Evolutionary conservation across 2,329 filamentous ascomycete genomes (phyloP), one percentile per base, ranked within the genome.

Genomic region (Aspergillus novofumigatus): DNA sequence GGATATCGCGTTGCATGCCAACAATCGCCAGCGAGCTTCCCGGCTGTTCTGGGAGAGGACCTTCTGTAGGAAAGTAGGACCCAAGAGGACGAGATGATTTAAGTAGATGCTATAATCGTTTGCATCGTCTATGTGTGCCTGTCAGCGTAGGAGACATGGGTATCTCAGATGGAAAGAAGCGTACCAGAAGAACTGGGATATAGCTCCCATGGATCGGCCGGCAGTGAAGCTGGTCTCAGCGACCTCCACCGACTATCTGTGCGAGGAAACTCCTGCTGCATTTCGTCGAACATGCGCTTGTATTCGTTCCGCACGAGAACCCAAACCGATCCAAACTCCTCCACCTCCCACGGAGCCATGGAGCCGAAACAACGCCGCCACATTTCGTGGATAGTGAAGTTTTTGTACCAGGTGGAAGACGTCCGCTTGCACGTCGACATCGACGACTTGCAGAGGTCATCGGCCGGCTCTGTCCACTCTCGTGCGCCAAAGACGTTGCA

Each of bases 71-170:
- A 62, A 62, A 8, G 28, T 35, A 8, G 60, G 60, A 3, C 60
- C 60, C 4, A 62, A 56, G 5, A 59, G 56, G 42, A 62, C 59
- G 9, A 62, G 54, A 17, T 62, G 60, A 53, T 62, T 62, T 48
- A 53, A 54, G 56, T 62, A 62, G 29, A 55, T 53, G 23, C 51
- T 57, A 45, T 59, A 62, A 29, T 61, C 54, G n/a, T 55, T 52
- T 32, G 25, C 11, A 23, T 56, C 35, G 38, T 54, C 42, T 55
- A 42, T 11, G 23, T 11, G 23, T n/a, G 11, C 29, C 29, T 20
- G 41, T 52, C 50, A 44, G 47, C 23, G 0, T 21, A n/a, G 10
- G 9, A 38, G n/a, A 29, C 8, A 21, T 38, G 5, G 49, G 9
- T 20, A 51, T 5, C 4, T 28, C 20, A 35, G 9, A 26, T 50